Evolutionary conservation across 2,329 filamentous ascomycete genomes (phyloP).

Genomic region (Tolypocladium inflatum): DNA sequence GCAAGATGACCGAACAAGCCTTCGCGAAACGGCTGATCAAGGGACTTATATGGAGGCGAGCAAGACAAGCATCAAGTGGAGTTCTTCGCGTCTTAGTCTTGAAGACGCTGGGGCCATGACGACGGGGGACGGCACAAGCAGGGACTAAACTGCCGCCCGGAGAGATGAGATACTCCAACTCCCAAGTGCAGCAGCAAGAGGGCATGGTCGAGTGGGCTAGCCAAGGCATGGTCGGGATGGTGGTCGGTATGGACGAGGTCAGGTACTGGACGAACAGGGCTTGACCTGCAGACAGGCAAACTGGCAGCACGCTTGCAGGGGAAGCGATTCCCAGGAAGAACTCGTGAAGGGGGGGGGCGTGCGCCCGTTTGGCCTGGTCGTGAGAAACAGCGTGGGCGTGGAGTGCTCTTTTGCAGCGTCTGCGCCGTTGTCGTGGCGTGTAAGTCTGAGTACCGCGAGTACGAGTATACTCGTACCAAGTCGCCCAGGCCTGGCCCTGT

Average conservation of each 20-base stretch:
- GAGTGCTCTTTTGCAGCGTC: not conserved
- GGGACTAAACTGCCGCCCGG: conserved; percentile 5
- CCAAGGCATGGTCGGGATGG: not conserved
- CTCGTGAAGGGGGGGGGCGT: not conserved
- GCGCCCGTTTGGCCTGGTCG: not conserved
- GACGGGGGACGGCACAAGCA: conserved; percentile 1
- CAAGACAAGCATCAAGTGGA: conserved; percentile 3
- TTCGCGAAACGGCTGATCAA: not conserved
- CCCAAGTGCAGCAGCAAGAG: conserved; percentile 2
- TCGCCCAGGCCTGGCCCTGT: not conserved
- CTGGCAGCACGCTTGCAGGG: conserved; percentile 1
- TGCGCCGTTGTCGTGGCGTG: not conserved
- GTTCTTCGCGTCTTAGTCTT: conserved; percentile 2
- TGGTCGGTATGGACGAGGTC: not conserved
- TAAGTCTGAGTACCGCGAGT: not conserved
- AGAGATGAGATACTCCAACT: conserved; percentile 2
- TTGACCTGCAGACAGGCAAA: not conserved
- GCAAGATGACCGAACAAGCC: not conserved
- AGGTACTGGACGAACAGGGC: conserved; percentile 1
- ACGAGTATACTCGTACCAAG: not conserved
- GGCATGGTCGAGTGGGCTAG: not conserved
- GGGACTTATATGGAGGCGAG: conserved; percentile 2
- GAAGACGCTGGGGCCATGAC: conserved; percentile 3
- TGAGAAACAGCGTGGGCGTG: not conserved
- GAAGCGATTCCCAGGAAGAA: conserved; percentile 1